A percentile compares a stretch with the other conserved stretches of the same genome.
phyloP scores from a whole-genome alignment of 2,329 filamentous ascomycete genomes.

The Venturia effusa region DNA sequence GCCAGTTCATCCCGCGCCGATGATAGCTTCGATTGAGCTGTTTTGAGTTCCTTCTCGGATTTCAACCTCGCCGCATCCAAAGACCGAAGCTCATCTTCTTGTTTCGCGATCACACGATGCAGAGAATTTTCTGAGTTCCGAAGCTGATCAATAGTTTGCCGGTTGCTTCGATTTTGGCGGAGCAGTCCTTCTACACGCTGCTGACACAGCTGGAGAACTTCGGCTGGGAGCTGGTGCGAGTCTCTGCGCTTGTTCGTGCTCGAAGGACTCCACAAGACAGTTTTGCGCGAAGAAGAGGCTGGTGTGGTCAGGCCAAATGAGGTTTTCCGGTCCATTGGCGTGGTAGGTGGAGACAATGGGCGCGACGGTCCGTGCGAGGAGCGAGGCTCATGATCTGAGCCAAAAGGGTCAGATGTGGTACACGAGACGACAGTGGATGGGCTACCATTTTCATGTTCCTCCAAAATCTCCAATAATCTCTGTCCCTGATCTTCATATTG shows the following conservation, averaged over 20 bases:
- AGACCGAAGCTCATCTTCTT: not conserved
- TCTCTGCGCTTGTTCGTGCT: not conserved
- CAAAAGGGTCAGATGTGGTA: not conserved
- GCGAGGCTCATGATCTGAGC: not conserved
- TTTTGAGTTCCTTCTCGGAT: not conserved
- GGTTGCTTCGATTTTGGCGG: not conserved
- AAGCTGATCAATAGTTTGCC: conserved; percentile 1
- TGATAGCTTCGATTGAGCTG: not conserved
- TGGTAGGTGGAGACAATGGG: conserved; percentile 6
- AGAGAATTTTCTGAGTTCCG: conserved; percentile 6
- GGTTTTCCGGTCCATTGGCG: not conserved
- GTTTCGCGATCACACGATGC: not conserved
- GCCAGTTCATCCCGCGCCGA: not conserved
- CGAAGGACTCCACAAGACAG: not conserved
- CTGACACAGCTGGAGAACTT: conserved; percentile 9
- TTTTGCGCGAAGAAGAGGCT: not conserved
- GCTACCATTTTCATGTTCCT: not conserved
- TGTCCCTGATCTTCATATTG: not conserved
- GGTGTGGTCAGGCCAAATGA: not conserved
- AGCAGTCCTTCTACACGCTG: conserved; percentile 5
- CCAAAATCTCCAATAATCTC: not conserved
- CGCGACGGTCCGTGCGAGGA: conserved; percentile 2
- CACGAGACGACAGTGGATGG: not conserved
- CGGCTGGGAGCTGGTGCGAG: conserved; percentile 5
- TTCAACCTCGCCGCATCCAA: not conserved